Base-by-base conservation (phyloP, 495 filamentous ascomycete species). In the Aspergillus heteromorphus region DNA sequence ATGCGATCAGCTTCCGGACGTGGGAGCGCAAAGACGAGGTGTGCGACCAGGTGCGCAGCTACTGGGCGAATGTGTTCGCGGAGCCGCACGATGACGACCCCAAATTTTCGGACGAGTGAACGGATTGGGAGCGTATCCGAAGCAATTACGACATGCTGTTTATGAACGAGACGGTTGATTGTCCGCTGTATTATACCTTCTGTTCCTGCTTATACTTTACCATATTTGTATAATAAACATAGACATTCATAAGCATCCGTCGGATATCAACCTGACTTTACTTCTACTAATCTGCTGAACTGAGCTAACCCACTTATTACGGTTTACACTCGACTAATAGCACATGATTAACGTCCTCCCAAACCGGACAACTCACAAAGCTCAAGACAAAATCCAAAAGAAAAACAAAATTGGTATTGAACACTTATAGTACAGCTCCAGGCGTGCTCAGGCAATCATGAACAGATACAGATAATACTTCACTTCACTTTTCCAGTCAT, bases 1-100 rank as follows among this genome's bases (percentile, higher is more conserved):
- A 70, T 1, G 71, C 75, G 34, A 58, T 52, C 0, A 52, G 65
- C 7, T 73, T 79, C 48, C 64, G 65, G 27, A 68, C 72, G 1
- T 79, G 74, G 74, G 48, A 63, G 30, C 49, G 64, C 29, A 73
- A 73, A 47, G 53, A 55, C 5, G 69, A 66, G 2, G 57, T 73
- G 6, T 77, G 74, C 55, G 45, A 63, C 17, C 69, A 55, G 41
- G 63, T 73, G n/a, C 63, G 72, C 31, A 60, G 62, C 23, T 74
- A 74, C 45, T 77, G 72, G 72, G 51, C 61, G 5, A 65, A 69
- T 55, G 64, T 77, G n/a, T 75, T 77, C 56, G 67, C 67, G 29
- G 64, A 68, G 48, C 65, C 68, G 34, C 69, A 70, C 49, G 67
- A 69, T 2, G 65, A 67, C 45, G 71, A 71, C 29, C 67, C 66